These are phyloP conservation scores for Candida maesae DNA, from an alignment of 805 yeast species.

Conservation along the genomic window DNA sequence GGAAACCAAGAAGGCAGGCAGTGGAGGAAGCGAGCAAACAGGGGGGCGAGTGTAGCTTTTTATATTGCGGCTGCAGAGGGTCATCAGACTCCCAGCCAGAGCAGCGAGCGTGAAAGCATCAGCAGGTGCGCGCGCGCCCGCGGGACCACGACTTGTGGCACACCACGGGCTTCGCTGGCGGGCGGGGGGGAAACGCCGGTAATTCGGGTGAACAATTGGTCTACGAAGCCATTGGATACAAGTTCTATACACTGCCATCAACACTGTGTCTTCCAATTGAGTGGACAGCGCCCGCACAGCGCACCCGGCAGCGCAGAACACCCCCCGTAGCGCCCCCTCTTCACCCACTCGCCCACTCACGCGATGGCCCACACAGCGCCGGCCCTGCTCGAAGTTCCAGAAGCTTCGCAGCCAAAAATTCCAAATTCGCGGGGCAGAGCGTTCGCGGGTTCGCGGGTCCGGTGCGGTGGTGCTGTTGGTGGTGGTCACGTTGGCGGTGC, in stretches of 20 bases:
- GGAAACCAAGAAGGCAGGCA: not conserved
- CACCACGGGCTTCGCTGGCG: too few species aligned
- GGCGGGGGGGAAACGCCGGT: too few species aligned
- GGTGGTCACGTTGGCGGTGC: constrained; percentile 8
- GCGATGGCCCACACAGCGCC: constrained; percentile 4
- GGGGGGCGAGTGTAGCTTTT: not conserved
- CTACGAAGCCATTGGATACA: too few species aligned
- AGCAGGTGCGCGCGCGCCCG: constrained; percentile 12
- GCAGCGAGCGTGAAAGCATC: constrained; percentile 8
- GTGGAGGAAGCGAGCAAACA: not conserved
- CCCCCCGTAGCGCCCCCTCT: not conserved
- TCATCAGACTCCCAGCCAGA: constrained; percentile 1
- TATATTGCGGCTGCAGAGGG: constrained; percentile 2
- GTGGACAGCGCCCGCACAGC: too few species aligned
- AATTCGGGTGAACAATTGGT: too few species aligned
- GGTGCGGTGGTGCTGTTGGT: not conserved
- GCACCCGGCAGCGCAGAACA: too few species aligned
- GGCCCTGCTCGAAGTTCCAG: too few species aligned
- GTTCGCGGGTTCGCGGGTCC: too few species aligned
- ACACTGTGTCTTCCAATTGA: too few species aligned
- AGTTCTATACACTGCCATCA: too few species aligned
- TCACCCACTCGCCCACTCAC: not conserved
- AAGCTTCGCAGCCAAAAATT: too few species aligned
- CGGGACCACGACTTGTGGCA: too few species aligned
- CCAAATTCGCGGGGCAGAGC: not conserved